Conservation (phyloP, 2,329 filamentous ascomycete genomes). For the Phialemonium atrogriseum region DNA sequence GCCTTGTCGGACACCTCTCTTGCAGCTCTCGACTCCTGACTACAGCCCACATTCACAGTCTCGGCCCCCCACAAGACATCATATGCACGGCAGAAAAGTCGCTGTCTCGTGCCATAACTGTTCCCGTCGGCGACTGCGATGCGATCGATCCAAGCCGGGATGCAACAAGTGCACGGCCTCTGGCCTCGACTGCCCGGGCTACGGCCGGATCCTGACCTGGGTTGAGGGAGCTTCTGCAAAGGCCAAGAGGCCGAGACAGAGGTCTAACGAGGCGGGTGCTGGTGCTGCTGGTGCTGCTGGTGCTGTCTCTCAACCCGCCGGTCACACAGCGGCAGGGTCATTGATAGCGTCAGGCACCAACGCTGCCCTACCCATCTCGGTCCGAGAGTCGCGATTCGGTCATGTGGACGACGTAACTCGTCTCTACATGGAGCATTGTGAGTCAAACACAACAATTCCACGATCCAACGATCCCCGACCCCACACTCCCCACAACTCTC, state of each 20-base stretch:
- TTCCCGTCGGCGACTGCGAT: neutral
- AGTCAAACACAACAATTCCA: slow-evolving; percentile 9
- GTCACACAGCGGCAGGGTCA: too few relatives aligned
- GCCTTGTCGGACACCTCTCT: too few relatives aligned
- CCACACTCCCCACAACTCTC: too few relatives aligned
- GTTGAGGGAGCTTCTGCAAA: neutral
- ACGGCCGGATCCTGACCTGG: neutral
- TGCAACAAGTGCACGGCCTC: slow-evolving; percentile 1
- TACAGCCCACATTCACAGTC: too few relatives aligned
- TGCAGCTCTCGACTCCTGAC: too few relatives aligned
- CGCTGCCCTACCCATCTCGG: too few relatives aligned
- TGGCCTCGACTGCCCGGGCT: neutral
- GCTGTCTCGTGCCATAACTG: neutral
- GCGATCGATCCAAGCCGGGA: neutral
- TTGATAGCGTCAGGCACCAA: neutral
- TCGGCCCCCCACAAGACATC: too few relatives aligned
- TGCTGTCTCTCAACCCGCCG: too few relatives aligned
- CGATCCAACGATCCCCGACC: too few relatives aligned
- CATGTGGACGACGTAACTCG: neutral
- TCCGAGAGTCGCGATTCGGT: neutral
- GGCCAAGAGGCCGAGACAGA: neutral
- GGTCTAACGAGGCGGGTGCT: too few relatives aligned
- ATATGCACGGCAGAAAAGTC: too few relatives aligned
- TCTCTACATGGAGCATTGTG: neutral
- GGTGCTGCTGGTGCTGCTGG: too few relatives aligned